A percentile compares a stretch with the other conserved stretches of the same genome.
Conservation (phyloP, 345 rosid species). For the Brassica incana region DNA sequence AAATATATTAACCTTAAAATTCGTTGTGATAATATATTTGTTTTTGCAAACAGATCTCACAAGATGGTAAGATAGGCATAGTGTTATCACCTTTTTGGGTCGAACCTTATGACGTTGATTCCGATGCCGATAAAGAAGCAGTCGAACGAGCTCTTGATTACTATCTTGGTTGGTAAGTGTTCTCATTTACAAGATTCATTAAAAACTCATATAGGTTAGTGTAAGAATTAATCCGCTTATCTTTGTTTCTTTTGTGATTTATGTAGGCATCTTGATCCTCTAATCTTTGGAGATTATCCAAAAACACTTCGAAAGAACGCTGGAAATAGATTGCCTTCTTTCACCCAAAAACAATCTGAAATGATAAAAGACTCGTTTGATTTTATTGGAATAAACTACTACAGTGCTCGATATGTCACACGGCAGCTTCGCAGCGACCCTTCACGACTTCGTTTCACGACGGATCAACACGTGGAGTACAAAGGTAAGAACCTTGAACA, state of each 20-base stretch:
- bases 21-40: background rate
- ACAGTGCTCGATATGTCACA: conserved; percentile 35
- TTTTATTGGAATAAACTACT: conserved; percentile 52
- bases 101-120: conserved; percentile 31
- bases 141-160: conserved; percentile 27
- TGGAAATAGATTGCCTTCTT: conserved; percentile 43
- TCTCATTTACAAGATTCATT: background rate
- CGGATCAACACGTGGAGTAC: conserved; percentile 40
- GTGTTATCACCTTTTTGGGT: conserved; percentile 35
- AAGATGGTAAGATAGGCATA: conserved; percentile 34
- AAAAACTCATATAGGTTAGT: background rate
- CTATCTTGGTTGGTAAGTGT: conserved; percentile 28
- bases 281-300: conserved; percentile 47
- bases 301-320: conserved; percentile 31
- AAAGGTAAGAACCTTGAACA: conserved; percentile 28
- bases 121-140: conserved; percentile 34
- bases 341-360: conserved; percentile 35
- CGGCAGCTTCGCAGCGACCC: conserved; percentile 10
- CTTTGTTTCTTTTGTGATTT: background rate
- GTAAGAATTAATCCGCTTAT: background rate
- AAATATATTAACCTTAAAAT: background rate
- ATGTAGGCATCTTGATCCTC: conserved; percentile 39
- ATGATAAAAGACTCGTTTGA: conserved; percentile 44
- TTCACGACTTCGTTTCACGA: conserved; percentile 30
- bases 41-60: conserved; percentile 18